Percentiles rank a stretch among this genome's conserved stretches.
phyloP scores from a whole-genome alignment of 345 rosid genomes.

The Pelargonium nanum region DNA sequence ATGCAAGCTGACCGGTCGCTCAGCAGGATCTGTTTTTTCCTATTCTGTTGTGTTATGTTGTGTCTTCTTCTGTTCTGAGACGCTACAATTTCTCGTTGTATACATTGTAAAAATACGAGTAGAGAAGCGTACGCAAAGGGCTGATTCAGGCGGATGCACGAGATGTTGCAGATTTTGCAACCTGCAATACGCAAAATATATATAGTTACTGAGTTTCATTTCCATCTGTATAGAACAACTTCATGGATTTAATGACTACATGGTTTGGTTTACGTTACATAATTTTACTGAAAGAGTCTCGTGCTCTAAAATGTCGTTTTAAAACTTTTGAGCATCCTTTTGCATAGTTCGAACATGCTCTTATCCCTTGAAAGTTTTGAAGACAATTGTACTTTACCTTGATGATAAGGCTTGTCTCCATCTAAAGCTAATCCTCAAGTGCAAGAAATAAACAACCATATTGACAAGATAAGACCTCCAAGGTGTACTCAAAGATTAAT shows the following conservation, averaged over 20 bases:
- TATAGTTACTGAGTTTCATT: background rate
- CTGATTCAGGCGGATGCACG: background rate
- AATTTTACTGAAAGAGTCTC: background rate
- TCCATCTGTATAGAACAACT: background rate
- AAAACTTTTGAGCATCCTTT: background rate
- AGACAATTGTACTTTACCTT: too few relatives aligned
- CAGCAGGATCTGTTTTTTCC: slow-evolving; percentile 64
- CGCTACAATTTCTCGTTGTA: background rate
- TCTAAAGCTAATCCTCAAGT: too few relatives aligned
- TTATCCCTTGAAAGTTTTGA: too few relatives aligned
- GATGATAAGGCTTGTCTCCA: too few relatives aligned
- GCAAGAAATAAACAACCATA: too few relatives aligned
- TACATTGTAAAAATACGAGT: background rate
- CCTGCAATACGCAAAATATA: background rate
- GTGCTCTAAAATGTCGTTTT: too few relatives aligned
- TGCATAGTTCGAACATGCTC: too few relatives aligned
- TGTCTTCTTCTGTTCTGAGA: slow-evolving; percentile 67
- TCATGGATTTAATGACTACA: background rate
- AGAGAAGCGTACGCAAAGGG: background rate
- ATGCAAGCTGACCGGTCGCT: slow-evolving; percentile 65
- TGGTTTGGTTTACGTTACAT: background rate
- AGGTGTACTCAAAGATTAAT: too few relatives aligned
- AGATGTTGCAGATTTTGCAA: background rate
- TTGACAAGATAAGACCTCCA: too few relatives aligned
- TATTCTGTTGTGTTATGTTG: slow-evolving; percentile 48